A percentile compares a stretch with the other conserved stretches of the same genome.
Conservation (phyloP, 106 monocot genomes). For the Cymbidium sinense region DNA sequence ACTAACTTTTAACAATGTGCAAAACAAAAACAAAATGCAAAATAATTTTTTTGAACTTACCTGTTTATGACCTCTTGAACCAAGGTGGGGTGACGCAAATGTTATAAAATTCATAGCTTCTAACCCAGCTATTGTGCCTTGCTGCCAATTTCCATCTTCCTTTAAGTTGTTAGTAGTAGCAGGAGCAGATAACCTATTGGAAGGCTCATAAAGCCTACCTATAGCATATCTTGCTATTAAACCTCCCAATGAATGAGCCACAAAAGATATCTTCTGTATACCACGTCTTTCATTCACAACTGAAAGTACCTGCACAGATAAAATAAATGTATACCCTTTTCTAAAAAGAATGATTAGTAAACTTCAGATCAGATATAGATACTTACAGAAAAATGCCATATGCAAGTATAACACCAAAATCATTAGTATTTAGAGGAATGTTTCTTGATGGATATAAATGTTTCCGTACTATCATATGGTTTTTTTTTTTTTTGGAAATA, state of each 20-base stretch:
- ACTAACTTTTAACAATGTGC: neutral
- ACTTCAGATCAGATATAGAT: neutral
- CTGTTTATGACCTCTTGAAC: slow-evolving; percentile 85
- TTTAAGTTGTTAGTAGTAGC: slow-evolving; percentile 8
- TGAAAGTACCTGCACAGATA: slow-evolving; percentile 46
- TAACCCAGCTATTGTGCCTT: slow-evolving; percentile 65
- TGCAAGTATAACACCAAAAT: neutral
- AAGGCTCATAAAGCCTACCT: slow-evolving; percentile 56
- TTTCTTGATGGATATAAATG: neutral
- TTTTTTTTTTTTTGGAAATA: neutral
- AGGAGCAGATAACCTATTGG: neutral
- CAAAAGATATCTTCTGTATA: slow-evolving; percentile 73
- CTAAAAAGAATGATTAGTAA: neutral
- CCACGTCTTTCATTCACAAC: slow-evolving; percentile 46
- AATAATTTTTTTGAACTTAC: slow-evolving; percentile 24
- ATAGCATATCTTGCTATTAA: slow-evolving; percentile 91
- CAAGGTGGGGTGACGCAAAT: slow-evolving; percentile 81
- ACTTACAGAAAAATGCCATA: neutral
- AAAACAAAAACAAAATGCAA: neutral
- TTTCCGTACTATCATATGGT: neutral
- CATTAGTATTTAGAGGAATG: neutral
- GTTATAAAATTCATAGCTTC: slow-evolving; percentile 88
- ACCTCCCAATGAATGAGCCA: slow-evolving; percentile 92
- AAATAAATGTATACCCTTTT: neutral
- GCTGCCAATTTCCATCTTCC: slow-evolving; percentile 11